These are phyloP conservation scores for Sarocladium kiliense DNA, from an alignment of 2,329 filamentous ascomycete genomes.

Conservation along the genomic window DNA sequence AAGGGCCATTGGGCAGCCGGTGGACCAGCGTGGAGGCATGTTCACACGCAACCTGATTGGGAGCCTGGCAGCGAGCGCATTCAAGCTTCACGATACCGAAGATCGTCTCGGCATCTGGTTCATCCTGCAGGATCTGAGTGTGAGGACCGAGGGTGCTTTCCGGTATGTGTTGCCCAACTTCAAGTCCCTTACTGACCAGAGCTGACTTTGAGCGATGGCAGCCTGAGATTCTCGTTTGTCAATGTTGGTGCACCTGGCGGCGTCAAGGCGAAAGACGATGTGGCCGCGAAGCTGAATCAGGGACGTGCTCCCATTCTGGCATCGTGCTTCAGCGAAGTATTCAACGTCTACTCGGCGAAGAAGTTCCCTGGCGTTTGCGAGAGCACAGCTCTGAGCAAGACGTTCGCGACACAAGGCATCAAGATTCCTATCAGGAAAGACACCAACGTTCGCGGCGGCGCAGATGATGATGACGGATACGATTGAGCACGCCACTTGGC, in stretches of 20 bases:
- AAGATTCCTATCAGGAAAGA: slow-evolving; percentile 97
- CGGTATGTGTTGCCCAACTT: slow-evolving; percentile 47
- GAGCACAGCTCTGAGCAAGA: slow-evolving; percentile 84
- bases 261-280: slow-evolving; percentile 32
- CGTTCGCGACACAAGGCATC: slow-evolving; percentile 88
- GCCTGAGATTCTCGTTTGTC: slow-evolving; percentile 69
- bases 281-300: slow-evolving; percentile 26
- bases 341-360: slow-evolving; percentile 94
- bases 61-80: slow-evolving; percentile 82
- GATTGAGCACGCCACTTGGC: not conserved
- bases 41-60: slow-evolving; percentile 94
- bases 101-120: slow-evolving; percentile 93
- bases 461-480: slow-evolving; percentile 42
- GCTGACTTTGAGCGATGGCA: slow-evolving; percentile 21
- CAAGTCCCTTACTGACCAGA: not conserved
- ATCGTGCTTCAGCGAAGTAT: slow-evolving; percentile 78
- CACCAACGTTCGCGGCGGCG: slow-evolving; percentile 48
- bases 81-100: slow-evolving; percentile 71
- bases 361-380: slow-evolving; percentile 98
- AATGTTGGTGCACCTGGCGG: slow-evolving; percentile 61
- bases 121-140: slow-evolving; percentile 89
- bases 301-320: slow-evolving; percentile 78
- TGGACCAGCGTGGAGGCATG: slow-evolving; percentile 67
- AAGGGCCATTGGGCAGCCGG: slow-evolving; percentile 26
- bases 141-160: slow-evolving; percentile 87